These are phyloP conservation scores for Schoenoplectus tabernaemontani DNA, from an alignment of 202 grass and related monocot genomes.

Conservation along the genomic window DNA sequence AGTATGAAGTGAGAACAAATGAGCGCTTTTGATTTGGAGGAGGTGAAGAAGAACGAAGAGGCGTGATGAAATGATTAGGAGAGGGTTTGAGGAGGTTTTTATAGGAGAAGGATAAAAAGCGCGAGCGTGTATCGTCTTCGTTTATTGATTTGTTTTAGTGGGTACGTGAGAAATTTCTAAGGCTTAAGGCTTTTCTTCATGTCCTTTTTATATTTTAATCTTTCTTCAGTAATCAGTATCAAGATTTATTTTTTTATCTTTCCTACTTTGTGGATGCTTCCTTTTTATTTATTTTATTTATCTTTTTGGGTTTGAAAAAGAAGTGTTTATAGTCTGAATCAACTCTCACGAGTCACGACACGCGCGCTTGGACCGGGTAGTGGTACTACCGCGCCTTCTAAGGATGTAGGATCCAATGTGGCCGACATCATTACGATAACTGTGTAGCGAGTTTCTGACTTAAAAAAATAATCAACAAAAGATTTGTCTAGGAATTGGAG, in stretches of 20 bases:
- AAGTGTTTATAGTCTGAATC: neutral
- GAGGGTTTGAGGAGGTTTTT: neutral
- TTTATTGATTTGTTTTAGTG: neutral
- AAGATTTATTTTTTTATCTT: neutral
- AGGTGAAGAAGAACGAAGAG: neutral
- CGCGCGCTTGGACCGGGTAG: neutral
- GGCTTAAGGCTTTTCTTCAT: neutral
- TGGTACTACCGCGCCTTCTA: neutral
- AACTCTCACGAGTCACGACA: no score
- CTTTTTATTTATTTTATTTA: neutral
- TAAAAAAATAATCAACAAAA: neutral
- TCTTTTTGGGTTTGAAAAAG: neutral
- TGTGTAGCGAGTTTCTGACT: neutral
- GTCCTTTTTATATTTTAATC: neutral
- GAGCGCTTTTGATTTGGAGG: no score
- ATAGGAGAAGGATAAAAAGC: neutral
- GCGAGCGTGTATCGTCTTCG: neutral
- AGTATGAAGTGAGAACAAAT: no score
- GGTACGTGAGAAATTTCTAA: neutral
- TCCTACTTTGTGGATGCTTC: neutral
- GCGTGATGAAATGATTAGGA: neutral
- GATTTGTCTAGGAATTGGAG: neutral
- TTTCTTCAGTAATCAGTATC: neutral
- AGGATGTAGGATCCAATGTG: neutral
- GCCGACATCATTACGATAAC: fast-evolving